These are phyloP conservation scores for Trichoderma virens DNA, from an alignment of 495 filamentous ascomycete species.

Conservation along the genomic window DNA sequence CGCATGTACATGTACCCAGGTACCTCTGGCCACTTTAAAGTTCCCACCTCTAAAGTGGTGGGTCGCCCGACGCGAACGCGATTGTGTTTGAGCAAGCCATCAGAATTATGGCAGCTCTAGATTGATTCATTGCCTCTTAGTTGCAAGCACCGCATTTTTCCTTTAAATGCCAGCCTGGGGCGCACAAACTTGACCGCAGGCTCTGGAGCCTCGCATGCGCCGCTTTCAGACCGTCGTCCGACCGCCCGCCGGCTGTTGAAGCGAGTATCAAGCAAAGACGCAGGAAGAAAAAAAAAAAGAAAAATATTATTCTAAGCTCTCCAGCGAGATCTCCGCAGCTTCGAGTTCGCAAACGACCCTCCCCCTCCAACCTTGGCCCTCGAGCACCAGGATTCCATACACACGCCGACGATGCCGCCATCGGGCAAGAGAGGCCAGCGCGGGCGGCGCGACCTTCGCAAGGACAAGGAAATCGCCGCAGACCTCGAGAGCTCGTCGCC, in stretches of 20 bases:
- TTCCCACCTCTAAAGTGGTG: conserved; percentile 3
- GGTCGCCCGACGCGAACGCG: conserved; percentile 4
- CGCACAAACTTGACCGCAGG: conserved; percentile 1
- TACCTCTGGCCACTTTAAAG: background rate
- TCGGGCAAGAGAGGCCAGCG: conserved; percentile 37
- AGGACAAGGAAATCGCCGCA: background rate
- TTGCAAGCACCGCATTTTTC: background rate
- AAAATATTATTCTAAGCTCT: conserved; percentile 1
- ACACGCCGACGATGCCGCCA: conserved; percentile 27
- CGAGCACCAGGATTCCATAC: too few species aligned
- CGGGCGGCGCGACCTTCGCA: conserved; percentile 31
- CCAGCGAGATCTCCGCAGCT: background rate
- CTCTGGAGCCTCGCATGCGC: background rate
- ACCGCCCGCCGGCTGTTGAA: background rate
- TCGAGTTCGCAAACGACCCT: background rate
- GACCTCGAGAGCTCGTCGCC: conserved; percentile 52
- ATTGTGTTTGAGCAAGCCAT: background rate
- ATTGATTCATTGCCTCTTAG: background rate
- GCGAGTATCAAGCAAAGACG: background rate
- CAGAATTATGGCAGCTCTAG: background rate
- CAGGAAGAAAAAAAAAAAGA: background rate
- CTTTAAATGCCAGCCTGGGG: conserved; percentile 5
- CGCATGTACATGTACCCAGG: background rate
- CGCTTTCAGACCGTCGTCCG: background rate
- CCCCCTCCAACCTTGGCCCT: too few species aligned